Evolutionary conservation across 2,329 filamentous ascomycete genomes (phyloP), one percentile per base, ranked within the genome.

Genomic region (Metarhizium humberi): DNA sequence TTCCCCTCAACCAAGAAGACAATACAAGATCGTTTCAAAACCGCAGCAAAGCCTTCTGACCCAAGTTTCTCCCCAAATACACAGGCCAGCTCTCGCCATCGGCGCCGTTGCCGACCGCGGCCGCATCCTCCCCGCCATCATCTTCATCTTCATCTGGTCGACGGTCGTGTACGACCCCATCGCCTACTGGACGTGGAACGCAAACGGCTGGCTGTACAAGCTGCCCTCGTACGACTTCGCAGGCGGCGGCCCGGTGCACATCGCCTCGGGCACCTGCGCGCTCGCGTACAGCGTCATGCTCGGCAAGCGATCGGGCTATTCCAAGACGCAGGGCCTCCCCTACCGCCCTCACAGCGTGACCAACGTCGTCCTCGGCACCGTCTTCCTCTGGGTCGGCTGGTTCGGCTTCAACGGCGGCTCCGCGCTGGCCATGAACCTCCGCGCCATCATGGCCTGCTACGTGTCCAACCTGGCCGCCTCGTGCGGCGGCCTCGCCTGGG

Each of bases 401-500:
- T 94, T 96, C 68, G 92, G 92, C 51, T 96, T 96, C 82, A 96
- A 96, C 71, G 91, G 89, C 54, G 92, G 92, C 59, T 81, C 87
- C 3, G 92, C 90, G 2, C 78, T 95, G 47, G 80, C 82, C 57
- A 88, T 90, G 60, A 95, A 94, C 74, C 75, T 95, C 63, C 88
- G 92, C 57, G 88, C 92, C 54, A 78, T 95, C 69, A 92, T 96
- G 87, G 91, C 92, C 54, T 88, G 87, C 64, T 82, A 94, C 51
- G 88, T 92, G 59, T 96, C 92, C 57, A 92, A 96, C 72, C 77
- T 96, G 25, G 86, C 92, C 49, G 92, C 92, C 20, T 89, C 84
- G 42, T 82, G 89, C 30, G 91, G 86, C 55, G 90, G 87, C 57
- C 80, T 95, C 57, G 88, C 87, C 58, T 95, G 90, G 91, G 86